Evolutionary conservation across 1,284 basidiomycete genomes (phyloP), one percentile per base, ranked within the genome.

Genomic region (Microbotryum intermedium): DNA sequence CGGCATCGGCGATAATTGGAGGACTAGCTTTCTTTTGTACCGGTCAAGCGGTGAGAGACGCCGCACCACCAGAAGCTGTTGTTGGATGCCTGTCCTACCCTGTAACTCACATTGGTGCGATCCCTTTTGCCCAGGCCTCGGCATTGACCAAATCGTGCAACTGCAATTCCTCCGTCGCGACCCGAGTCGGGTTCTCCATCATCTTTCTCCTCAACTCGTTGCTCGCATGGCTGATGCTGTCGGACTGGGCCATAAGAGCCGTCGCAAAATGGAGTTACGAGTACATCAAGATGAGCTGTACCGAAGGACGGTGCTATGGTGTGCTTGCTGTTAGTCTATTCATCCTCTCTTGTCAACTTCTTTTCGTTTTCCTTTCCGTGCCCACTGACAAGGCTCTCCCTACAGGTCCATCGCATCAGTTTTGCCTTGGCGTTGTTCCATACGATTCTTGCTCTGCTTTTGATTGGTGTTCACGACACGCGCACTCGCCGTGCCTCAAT

Each of bases 131-230:
- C 86, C 86, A 13, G 90, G 90, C 55, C 72, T 90, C 46, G 43
- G 94, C 97, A 79, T 90, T 98, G 77, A 95, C 86, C 83, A 95
- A 95, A 80, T 93, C 90, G 59, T 98, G 94, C 77, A 97, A 97
- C 75, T 98, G 94, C 78, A 97, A 97, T 74, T 95, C 91, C 11
- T 95, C 91, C 1, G 97, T 98, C 69, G 94, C 94, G 0, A 98
- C 94, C 43, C 86, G 94, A 72, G 87, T 98, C 61, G 94, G 94
- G 45, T 98, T 93, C 77, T 91, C 91, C 23, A 83, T 98, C 72
- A 94, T 98, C 75, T 95, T 98, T 77, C 86, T 86, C 54, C 77
- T 97, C 54, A 94, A 95, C 73, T 95, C 92, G n/a, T 87, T 97
- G 75, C 77, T 97, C 56, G 93, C 95, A 43, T 98, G 94, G 88